These are phyloP conservation scores for Alternaria hordeiaustralica DNA, from an alignment of 2,329 filamentous ascomycete species.

Conservation along the genomic window DNA sequence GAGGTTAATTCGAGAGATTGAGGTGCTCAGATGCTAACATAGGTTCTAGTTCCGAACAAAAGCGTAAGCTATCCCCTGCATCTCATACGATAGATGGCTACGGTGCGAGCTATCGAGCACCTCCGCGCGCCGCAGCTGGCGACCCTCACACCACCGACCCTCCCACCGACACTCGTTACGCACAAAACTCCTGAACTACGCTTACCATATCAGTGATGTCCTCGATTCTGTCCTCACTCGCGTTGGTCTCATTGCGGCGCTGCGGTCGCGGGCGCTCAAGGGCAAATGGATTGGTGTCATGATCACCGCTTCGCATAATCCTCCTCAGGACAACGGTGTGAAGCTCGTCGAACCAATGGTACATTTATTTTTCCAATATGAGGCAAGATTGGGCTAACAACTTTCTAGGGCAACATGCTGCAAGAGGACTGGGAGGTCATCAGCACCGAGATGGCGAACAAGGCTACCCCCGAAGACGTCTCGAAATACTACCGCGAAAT, in stretches of 20 bases:
- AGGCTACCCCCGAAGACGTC: constrained; percentile 74
- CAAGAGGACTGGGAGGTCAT: constrained; percentile 87
- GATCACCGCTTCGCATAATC: constrained; percentile 72
- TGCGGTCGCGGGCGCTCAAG: constrained; percentile 88
- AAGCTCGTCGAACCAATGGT: constrained; percentile 92
- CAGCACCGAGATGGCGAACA: constrained; percentile 89
- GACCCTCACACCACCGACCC: not conserved
- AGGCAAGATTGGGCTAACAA: constrained; percentile 19
- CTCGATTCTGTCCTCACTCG: constrained; percentile 93
- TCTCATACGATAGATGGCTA: not conserved
- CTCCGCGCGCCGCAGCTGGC: not conserved
- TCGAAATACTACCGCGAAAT: constrained; percentile 78
- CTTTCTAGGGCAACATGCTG: constrained; percentile 81
- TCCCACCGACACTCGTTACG: not conserved
- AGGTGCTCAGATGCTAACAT: not conserved
- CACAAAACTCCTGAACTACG: constrained; percentile 21
- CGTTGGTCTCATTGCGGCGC: constrained; percentile 84
- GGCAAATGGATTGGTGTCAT: constrained; percentile 91
- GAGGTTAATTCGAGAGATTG: not conserved
- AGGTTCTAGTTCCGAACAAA: constrained; percentile 69
- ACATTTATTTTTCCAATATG: constrained; percentile 19
- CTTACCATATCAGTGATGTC: constrained; percentile 65
- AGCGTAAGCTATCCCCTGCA: constrained; percentile 60
- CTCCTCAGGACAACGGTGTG: constrained; percentile 69
- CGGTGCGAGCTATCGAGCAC: not conserved